Percentiles rank a stretch among this genome's conserved stretches.
phyloP scores from a whole-genome alignment of 331 rosid species.

The Malus hybrid region DNA sequence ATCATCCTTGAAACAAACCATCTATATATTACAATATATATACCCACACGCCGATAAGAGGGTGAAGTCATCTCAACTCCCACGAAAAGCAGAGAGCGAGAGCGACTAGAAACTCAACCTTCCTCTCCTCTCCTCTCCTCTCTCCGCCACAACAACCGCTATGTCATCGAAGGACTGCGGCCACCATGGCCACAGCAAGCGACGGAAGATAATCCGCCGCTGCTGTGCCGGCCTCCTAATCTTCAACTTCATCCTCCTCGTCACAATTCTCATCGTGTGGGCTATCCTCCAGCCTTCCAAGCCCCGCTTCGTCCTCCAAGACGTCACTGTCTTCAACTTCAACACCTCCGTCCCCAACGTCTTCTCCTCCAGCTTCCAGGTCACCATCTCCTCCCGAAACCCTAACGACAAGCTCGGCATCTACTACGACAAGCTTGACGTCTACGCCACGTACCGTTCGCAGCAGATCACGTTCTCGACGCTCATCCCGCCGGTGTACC shows the following conservation, averaged over 20 bases:
- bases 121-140: not conserved
- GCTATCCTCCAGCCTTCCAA: slow-evolving; percentile 62
- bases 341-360: slow-evolving; percentile 58
- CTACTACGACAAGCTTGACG: slow-evolving; percentile 74
- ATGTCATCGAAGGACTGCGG: slow-evolving; percentile 60
- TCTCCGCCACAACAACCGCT: not conserved
- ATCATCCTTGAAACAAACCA: not conserved
- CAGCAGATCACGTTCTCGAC: slow-evolving; percentile 75
- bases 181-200: slow-evolving; percentile 25
- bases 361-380: slow-evolving; percentile 57
- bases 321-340: slow-evolving; percentile 79
- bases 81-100: no score
- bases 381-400: slow-evolving; percentile 67
- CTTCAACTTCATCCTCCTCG: slow-evolving; percentile 41
- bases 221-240: slow-evolving; percentile 34
- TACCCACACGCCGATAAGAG: not conserved
- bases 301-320: slow-evolving; percentile 70
- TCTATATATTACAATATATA: not conserved
- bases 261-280: slow-evolving; percentile 60
- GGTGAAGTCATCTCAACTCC: not conserved
- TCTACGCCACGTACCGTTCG: slow-evolving; percentile 45
- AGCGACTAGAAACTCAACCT: not conserved
- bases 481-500: slow-evolving; percentile 57
- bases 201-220: not conserved
- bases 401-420: slow-evolving; percentile 74